Evolutionary conservation across 306 rosid genomes (phyloP), one percentile per base, ranked within the genome.

Genomic region (Erythrophleum fordii): DNA sequence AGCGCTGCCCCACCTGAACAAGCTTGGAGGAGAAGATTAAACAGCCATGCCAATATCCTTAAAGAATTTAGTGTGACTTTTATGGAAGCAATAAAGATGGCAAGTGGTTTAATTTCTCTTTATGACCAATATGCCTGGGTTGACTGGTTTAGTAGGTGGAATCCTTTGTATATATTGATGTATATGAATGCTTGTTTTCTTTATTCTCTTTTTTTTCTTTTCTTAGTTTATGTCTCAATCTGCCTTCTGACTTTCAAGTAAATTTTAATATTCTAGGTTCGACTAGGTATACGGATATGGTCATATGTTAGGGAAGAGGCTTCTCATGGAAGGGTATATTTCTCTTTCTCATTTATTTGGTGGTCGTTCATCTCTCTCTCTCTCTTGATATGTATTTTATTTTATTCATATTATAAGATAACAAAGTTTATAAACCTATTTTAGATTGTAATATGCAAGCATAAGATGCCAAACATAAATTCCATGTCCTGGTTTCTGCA

Each of bases 261-360:
- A n/a, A 53, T 49, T 83, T 62, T 69, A n/a, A 74, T 82, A 72
- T 81, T 80, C 22, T 87, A 95, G 98, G 91, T 95, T 85, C 91
- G 92, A 11, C 76, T 95, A 70, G 99, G 98, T 37, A 85, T 95
- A 81, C 99, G 99, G 10, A 83, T 95, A 64, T 95, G 99, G 99
- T 95, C 99, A 64, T 95, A 95, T 69, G 91, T 95, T 39, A 91
- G 99, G 86, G 97, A 93, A 86, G 99, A 95, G 89, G 99, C 99
- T 81, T 95, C 99, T 73, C 98, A 95, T 46, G 99, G 99, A 85
- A 93, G 99, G 99, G 99, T 95, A 95, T 75, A 28, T 73, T 82
- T 74, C 79, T 77, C 75, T 51, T 66, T 66, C 53, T 72, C 62
- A 73, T 74, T 26, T 13, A 49, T 69, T 11, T 44, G 29, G 22